These are phyloP conservation scores for Nicotiana benthamiana DNA, from an alignment of 257 asterid genomes.

Conservation along the genomic window DNA sequence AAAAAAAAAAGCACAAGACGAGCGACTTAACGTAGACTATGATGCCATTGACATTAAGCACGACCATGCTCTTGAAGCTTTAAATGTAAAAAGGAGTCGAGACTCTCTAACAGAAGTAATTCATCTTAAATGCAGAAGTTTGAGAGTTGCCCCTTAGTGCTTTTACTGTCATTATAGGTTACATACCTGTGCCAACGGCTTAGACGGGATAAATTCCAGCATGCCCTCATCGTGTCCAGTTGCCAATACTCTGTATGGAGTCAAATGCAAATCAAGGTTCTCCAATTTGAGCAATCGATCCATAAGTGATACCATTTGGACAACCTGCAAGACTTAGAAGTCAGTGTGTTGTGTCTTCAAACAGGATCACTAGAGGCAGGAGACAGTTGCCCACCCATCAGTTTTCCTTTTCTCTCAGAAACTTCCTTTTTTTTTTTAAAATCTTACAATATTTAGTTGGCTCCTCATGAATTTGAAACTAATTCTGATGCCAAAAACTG, in stretches of 20 bases:
- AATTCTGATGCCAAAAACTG: not conserved
- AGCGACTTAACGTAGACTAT: not conserved
- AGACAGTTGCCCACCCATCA: not conserved
- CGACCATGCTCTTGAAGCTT: not conserved
- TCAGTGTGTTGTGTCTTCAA: not conserved
- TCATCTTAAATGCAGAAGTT: not conserved
- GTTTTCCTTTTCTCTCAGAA: not conserved
- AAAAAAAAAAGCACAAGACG: not conserved
- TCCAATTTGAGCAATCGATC: slow-evolving; percentile 95
- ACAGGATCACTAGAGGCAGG: not conserved
- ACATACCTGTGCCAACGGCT: slow-evolving; percentile 88
- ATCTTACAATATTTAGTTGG: not conserved
- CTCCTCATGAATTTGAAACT: not conserved
- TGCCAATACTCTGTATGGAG: slow-evolving; percentile 94
- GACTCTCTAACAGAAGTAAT: not conserved
- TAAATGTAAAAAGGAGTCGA: not conserved
- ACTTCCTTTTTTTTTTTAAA: not conserved
- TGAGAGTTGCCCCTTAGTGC: not conserved
- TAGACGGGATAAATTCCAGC: slow-evolving; percentile 95
- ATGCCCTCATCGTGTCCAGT: slow-evolving; percentile 99
- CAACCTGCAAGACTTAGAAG: slow-evolving; percentile 46
- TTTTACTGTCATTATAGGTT: not conserved
- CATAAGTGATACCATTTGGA: slow-evolving; percentile 96
- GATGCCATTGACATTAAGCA: not conserved
- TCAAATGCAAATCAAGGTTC: slow-evolving; percentile 90